Conservation (phyloP, 225 moss, liverwort and hornwort species). For the Thuidium tamariscinum region DNA sequence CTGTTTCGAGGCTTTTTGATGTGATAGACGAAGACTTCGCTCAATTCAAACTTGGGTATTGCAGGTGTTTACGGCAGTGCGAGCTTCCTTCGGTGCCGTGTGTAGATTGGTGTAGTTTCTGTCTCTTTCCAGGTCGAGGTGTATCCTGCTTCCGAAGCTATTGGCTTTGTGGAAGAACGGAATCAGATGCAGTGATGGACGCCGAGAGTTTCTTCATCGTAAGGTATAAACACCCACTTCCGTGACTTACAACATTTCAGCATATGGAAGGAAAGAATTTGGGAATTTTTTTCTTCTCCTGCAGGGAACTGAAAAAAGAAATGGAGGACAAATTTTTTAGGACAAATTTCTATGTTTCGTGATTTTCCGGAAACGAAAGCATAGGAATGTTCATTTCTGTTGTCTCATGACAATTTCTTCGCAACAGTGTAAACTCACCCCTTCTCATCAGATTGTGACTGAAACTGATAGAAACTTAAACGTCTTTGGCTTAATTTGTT, state of each 20-base stretch:
- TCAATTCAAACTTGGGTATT: background rate
- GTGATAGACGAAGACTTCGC: background rate
- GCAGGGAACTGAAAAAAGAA: background rate
- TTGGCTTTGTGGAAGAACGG: conserved; percentile 47
- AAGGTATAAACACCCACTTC: background rate
- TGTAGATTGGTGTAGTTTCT: conserved; percentile 64
- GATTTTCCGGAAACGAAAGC: background rate
- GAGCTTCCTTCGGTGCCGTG: conserved; percentile 62
- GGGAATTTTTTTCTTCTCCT: too few relatives aligned
- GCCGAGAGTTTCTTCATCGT: background rate
- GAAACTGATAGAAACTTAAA: background rate
- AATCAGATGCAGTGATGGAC: background rate
- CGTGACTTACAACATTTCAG: background rate
- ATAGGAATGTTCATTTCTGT: background rate
- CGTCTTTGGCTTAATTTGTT: background rate
- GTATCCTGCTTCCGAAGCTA: conserved; percentile 50
- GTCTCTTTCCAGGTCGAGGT: conserved; percentile 67
- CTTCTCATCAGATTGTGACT: background rate
- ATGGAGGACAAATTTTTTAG: background rate
- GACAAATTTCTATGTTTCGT: background rate
- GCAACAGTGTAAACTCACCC: background rate
- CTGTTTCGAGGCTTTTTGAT: background rate
- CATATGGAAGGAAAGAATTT: background rate
- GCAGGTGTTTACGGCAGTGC: conserved; percentile 16
- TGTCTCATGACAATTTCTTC: background rate